Evolutionary conservation across 75 land plant species (phyloP), one percentile per base, ranked within the genome.

Genomic region (Chamaecyparis obtusa): DNA sequence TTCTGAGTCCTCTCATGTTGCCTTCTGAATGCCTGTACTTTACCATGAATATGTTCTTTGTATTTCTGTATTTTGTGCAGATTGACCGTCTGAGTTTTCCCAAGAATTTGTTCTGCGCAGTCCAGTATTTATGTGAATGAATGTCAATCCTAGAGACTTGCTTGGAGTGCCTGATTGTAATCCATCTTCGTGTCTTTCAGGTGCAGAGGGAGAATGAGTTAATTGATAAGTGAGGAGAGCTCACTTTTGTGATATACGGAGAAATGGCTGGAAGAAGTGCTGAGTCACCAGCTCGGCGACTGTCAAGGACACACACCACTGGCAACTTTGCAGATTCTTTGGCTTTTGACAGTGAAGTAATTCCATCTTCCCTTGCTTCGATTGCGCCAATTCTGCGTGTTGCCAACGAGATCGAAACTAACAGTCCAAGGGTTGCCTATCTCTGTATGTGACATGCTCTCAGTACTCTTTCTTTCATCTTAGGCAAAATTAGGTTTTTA

Each of bases 371-470:
- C 0, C 94, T 98, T 11, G 87, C 89, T 14, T 90, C 91, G 76
- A 94, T 98, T 78, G 96, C 97, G 9, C 97, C 99, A 32, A 98
- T 98, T 79, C 94, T 98, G 32, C 96, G 99, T 33, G 99, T 97
- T 27, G 99, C 99, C 32, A 98, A 98, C 83, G 99, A 98, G 80
- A 94, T 98, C 55, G 99, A 98, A 55, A 56, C 89, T 9, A 77
- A 84, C 75, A 90, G 94, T 76, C 96, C 97, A 14, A 90, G 99
- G 49, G 99, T 97, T 84, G 99, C 99, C 48, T 98, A 98, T 88
- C 96, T 98, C 11, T 97, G 99, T 97, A 89, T 56, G 95, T 80
- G 57, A 33, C 35, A 8, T 81, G 32, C 83, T 39, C 16, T 21
- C 48, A 81, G 6, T 5, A 44, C 30, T 39, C 83, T 41, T 11